Conservation (phyloP, 2,329 filamentous ascomycete genomes). For the Phoma herbarum region DNA sequence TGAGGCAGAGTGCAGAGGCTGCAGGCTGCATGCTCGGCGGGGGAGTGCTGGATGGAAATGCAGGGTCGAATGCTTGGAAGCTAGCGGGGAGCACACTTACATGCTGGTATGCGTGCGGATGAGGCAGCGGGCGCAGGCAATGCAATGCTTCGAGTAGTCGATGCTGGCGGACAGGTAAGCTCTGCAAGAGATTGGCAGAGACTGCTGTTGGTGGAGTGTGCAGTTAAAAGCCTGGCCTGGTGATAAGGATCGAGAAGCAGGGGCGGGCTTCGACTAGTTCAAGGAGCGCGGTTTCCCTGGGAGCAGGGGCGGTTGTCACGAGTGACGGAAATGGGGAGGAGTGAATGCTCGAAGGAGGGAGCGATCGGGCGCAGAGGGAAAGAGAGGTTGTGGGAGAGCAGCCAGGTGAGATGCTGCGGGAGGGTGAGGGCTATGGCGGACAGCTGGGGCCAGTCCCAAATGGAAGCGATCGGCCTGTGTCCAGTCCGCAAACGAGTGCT, state of each 20-base stretch:
- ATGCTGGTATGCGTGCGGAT: constrained; percentile 31
- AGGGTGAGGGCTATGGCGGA: constrained; percentile 32
- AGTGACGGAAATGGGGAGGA: constrained; percentile 44
- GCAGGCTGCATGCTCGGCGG: constrained; percentile 25
- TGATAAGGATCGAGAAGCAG: constrained; percentile 51
- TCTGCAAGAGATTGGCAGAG: constrained; percentile 44
- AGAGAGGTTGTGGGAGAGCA: constrained; percentile 26
- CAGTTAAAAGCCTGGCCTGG: constrained; percentile 28
- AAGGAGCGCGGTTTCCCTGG: constrained; percentile 52
- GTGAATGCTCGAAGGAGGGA: constrained; percentile 51
- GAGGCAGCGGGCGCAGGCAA: constrained; percentile 32
- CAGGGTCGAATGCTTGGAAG: constrained; percentile 37
- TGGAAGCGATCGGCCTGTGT: constrained; percentile 39
- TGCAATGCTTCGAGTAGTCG: constrained; percentile 42
- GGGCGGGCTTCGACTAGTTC: constrained; percentile 44
- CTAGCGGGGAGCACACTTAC: constrained; percentile 42
- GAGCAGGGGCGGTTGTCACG: constrained; percentile 37
- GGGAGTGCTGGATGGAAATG: constrained; percentile 22
- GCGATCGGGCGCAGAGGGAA: constrained; percentile 44
- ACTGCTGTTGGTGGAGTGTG: constrained; percentile 22
- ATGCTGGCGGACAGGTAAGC: constrained; percentile 38
- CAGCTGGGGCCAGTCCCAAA: constrained; percentile 26
- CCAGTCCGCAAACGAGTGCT: constrained; percentile 39
- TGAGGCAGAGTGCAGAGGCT: constrained; percentile 17
- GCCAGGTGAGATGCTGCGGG: constrained; percentile 28